A percentile compares a stretch with the other conserved stretches of the same genome.
Evolutionary conservation across 2,329 filamentous ascomycete species (phyloP).

Genomic region (Trichoderma hamatum): DNA sequence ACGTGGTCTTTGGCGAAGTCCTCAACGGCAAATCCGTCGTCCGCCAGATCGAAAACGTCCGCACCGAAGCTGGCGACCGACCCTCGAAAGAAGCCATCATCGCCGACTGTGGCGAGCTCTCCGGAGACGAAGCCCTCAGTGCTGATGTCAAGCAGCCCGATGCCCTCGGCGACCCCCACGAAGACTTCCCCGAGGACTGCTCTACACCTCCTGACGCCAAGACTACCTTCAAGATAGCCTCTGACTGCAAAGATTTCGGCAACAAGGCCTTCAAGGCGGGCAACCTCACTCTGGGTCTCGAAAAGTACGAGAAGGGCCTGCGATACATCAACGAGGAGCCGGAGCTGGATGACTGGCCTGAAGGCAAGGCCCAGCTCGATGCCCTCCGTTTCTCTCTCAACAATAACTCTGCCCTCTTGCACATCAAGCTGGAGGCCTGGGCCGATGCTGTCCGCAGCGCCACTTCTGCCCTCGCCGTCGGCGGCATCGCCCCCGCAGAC

Average conservation of each 20-base stretch:
- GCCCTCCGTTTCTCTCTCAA: slow-evolving; percentile 82
- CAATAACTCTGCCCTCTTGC: slow-evolving; percentile 84
- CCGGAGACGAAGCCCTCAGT: slow-evolving; percentile 67
- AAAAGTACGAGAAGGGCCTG: slow-evolving; percentile 93
- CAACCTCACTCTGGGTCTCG: slow-evolving; percentile 70
- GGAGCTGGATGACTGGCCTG: slow-evolving; percentile 70
- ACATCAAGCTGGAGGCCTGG: slow-evolving; percentile 77
- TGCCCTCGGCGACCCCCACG: slow-evolving; percentile 84
- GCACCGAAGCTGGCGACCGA: slow-evolving; percentile 76
- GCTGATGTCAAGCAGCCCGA: slow-evolving; percentile 73
- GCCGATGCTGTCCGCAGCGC: slow-evolving; percentile 72
- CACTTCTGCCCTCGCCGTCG: slow-evolving; percentile 70
- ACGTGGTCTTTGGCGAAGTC: slow-evolving; percentile 96
- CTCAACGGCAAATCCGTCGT: slow-evolving; percentile 90
- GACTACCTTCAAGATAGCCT: slow-evolving; percentile 76
- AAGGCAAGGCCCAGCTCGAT: slow-evolving; percentile 66
- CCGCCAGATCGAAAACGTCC: slow-evolving; percentile 84
- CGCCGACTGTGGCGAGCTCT: slow-evolving; percentile 82
- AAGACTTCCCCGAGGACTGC: slow-evolving; percentile 93
- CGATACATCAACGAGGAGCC: slow-evolving; percentile 88
- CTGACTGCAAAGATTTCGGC: slow-evolving; percentile 86
- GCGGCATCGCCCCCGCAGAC: slow-evolving; percentile 70
- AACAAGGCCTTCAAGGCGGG: slow-evolving; percentile 89
- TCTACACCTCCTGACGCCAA: slow-evolving; percentile 63
- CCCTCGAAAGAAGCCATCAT: slow-evolving; percentile 74